Base-by-base conservation (phyloP, 1,139 yeast species). In the Magnusiomyces fungicola region DNA sequence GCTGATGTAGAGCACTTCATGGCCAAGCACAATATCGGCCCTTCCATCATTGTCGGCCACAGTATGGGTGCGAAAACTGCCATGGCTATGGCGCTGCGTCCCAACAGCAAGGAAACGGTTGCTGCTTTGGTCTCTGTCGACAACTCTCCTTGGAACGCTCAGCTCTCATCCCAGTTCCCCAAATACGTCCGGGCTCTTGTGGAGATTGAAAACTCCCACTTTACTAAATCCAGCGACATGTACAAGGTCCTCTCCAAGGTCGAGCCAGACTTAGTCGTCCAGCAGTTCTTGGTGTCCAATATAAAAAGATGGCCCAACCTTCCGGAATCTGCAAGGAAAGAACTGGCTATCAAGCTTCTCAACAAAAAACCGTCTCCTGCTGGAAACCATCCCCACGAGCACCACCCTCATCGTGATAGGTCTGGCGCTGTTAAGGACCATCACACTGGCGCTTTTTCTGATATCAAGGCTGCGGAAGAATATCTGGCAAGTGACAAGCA, bases 31-130 rank as follows among this genome's bases (percentile, higher is more conserved):
- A 58, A 55, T 1, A 54, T 81, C 12, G 69, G 70, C 29, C 69
- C 74, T 38, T 86, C 94, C 0, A 78, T 87, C 19, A 56, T 92
- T 22, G 73, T 92, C 24, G 98, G 98, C 1, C 97, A 90, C 66
- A 89, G 97, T 0, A 89, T 92, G 97, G 98, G 98, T 5, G 97
- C 96, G 9, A 92, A 92, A 62, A 77, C 90, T 0, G 96, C 85
- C 2, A 90, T 92, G 97, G 88, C 92, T 0, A 72, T 86, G 3
- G 83, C 90, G 0, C 70, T 92, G 53, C 73, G 88, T 47, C 95
- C 95, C 0, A n/a, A 12, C 5, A 25, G 24, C 7, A 29, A 18
- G 5, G 76, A 79, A 1, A 58, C 82, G 22, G 81, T 83, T 2
- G 72, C 77, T 32, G 75, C 81, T 69, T 59, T 89, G 42, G 77